phyloP scores from a whole-genome alignment of 2,329 filamentous ascomycete species.

The Myriosclerotinia duriaeana region DNA sequence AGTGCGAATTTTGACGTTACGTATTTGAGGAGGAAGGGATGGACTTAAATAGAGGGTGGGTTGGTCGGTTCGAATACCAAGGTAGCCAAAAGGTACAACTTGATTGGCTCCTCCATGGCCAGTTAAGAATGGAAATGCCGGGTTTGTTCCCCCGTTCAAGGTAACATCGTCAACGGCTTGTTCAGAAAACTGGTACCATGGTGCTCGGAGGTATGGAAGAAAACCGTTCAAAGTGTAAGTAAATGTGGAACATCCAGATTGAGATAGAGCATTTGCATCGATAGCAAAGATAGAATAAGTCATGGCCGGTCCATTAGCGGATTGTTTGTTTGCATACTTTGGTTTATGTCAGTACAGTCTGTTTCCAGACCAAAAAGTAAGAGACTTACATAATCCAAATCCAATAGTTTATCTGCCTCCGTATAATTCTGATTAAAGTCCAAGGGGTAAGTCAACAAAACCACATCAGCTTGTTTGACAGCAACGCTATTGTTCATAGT shows the following conservation, averaged over 20 bases:
- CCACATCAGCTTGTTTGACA: slow-evolving; percentile 71
- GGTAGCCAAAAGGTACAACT: slow-evolving; percentile 65
- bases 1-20: slow-evolving; percentile 58
- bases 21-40: slow-evolving; percentile 59
- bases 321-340: slow-evolving; percentile 66
- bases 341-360: slow-evolving; percentile 23
- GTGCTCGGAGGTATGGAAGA: slow-evolving; percentile 62
- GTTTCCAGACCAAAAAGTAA: neutral
- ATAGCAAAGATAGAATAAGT: slow-evolving; percentile 70
- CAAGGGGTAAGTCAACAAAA: slow-evolving; percentile 64
- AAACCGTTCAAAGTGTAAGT: slow-evolving; percentile 65
- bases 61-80: slow-evolving; percentile 61
- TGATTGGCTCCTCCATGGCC: slow-evolving; percentile 69
- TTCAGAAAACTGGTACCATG: slow-evolving; percentile 71
- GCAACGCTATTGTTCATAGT: slow-evolving; percentile 65
- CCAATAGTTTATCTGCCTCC: slow-evolving; percentile 48
- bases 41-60: slow-evolving; percentile 63
- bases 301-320: slow-evolving; percentile 68
- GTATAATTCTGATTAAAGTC: slow-evolving; percentile 56
- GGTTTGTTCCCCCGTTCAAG: slow-evolving; percentile 52
- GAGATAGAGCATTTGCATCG: slow-evolving; percentile 63
- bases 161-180: slow-evolving; percentile 61
- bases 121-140: slow-evolving; percentile 60
- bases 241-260: slow-evolving; percentile 66
- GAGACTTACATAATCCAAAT: slow-evolving; percentile 60